These are phyloP conservation scores for Aulographum hederae DNA, from an alignment of 2,329 filamentous ascomycete species.

Conservation along the genomic window DNA sequence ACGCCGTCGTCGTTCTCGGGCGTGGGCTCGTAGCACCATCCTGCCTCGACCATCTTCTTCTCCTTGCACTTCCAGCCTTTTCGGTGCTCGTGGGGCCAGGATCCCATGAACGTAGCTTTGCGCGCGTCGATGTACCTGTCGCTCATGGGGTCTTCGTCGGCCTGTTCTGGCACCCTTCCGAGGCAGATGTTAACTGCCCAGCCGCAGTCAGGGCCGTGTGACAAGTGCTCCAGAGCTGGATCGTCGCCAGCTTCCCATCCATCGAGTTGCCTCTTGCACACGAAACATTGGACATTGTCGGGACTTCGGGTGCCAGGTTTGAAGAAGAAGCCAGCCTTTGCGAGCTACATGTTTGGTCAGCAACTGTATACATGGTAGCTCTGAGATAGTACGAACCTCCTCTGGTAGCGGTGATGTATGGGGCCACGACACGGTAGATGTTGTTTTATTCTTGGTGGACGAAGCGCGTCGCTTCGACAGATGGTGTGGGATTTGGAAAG, in stretches of 20 bases:
- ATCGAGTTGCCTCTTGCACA: slow-evolving; percentile 68
- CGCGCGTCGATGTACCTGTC: slow-evolving; percentile 58
- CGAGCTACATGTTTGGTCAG: slow-evolving; percentile 42
- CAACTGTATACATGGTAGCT: neutral
- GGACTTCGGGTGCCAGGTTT: slow-evolving; percentile 54
- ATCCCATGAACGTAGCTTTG: slow-evolving; percentile 61
- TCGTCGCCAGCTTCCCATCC: slow-evolving; percentile 84
- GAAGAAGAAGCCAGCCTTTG: slow-evolving; percentile 82
- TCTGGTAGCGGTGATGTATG: slow-evolving; percentile 48
- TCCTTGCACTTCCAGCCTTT: slow-evolving; percentile 72
- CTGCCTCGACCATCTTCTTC: slow-evolving; percentile 66
- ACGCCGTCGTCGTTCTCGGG: slow-evolving; percentile 73
- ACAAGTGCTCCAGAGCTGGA: slow-evolving; percentile 68
- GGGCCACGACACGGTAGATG: slow-evolving; percentile 49
- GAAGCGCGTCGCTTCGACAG: slow-evolving; percentile 53
- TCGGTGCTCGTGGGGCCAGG: slow-evolving; percentile 82
- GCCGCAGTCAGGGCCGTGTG: slow-evolving; percentile 64
- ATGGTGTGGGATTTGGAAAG: slow-evolving; percentile 51
- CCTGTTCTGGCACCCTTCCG: slow-evolving; percentile 40
- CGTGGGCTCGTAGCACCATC: slow-evolving; percentile 85
- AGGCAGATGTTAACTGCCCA: slow-evolving; percentile 54
- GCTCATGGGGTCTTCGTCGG: slow-evolving; percentile 58
- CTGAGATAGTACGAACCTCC: slow-evolving; percentile 32
- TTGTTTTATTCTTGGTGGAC: slow-evolving; percentile 40
- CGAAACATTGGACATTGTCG: slow-evolving; percentile 82